Conservation (phyloP, 78 protist genomes). For the Capsaspora owczarzaki region DNA sequence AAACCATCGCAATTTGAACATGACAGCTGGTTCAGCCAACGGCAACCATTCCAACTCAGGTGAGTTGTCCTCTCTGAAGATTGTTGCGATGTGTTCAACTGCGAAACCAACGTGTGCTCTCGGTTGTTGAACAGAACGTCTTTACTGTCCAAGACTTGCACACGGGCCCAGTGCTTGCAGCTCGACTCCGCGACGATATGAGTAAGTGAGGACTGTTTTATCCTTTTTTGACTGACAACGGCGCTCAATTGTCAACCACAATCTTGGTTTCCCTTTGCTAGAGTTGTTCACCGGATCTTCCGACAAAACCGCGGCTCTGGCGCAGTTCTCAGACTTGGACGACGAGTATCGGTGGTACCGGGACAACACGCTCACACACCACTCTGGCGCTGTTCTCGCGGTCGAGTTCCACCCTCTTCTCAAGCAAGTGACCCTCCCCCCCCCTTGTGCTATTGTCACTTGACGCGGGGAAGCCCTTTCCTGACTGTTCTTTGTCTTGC, state of each 20-base stretch:
- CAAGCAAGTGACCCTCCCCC: neutral
- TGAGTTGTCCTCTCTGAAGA: too few species aligned
- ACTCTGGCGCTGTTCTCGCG: neutral
- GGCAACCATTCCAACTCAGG: too few species aligned
- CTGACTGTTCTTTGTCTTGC: neutral
- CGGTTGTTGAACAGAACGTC: too few species aligned
- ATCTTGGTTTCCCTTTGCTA: neutral
- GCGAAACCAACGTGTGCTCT: too few species aligned
- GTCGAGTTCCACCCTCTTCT: neutral
- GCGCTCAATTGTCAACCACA: neutral
- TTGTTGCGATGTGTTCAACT: too few species aligned
- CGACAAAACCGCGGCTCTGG: neutral
- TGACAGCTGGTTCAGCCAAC: too few species aligned
- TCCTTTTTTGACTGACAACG: too few species aligned
- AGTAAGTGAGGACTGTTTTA: too few species aligned
- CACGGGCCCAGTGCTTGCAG: too few species aligned
- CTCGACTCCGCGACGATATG: too few species aligned
- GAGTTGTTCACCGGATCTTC: neutral
- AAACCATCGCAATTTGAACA: too few species aligned
- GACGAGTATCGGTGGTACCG: neutral
- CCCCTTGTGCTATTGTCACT: neutral
- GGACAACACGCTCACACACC: neutral
- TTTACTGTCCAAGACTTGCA: too few species aligned
- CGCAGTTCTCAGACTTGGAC: neutral
- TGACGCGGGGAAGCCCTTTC: neutral